Evolutionary conservation across 2,329 filamentous ascomycete genomes (phyloP), one percentile per base, ranked within the genome.

Genomic region (Aphanocladium album): DNA sequence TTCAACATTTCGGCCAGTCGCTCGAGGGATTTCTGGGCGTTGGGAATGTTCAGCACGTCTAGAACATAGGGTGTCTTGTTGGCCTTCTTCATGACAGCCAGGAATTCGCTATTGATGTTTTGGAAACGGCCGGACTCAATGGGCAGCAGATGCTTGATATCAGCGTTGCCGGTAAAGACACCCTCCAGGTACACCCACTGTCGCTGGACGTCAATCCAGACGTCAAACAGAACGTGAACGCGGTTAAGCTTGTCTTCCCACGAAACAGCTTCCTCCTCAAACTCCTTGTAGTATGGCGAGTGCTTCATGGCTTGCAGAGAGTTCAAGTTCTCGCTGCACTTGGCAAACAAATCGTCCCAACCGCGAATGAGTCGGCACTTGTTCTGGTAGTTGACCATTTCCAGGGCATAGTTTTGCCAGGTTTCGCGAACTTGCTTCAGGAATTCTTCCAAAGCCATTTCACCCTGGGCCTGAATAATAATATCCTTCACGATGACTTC

Each of bases 131-230:
- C 93, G 1, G 95, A 97, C 73, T 99, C 95, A 64, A 96, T 93
- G 5, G 96, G 96, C 23, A 99, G 84, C 56, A 99, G 81, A 73
- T 98, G 93, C 77, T 98, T 99, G 80, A 99, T 99, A 71, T 99
- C 95, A 43, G 91, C 93, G 71, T 99, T 99, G 62, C 95, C 95
- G 1, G 93, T 97, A 72, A 99, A 99, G 37, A 99, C 95, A 66
- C 95, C 95, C 76, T 99, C 96, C 5, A 99, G 85, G 73, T 99
- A 99, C 8, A 99, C 95, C 95, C 95, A 99, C 77, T 99, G 95
- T 63, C 96, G 89, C 74, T 99, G 95, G n/a, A 99, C 96, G 76
- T 99, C 96, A 68, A 99, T 99, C 96, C 96, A 99, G 17, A 99
- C 93, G 73, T 99, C 95, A 70, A 99, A 99, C 11, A 99, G 83